Evolutionary conservation across 2,329 filamentous ascomycete species (phyloP), one percentile per base, ranked within the genome.

Genomic region (Cryphonectria nitschkei): DNA sequence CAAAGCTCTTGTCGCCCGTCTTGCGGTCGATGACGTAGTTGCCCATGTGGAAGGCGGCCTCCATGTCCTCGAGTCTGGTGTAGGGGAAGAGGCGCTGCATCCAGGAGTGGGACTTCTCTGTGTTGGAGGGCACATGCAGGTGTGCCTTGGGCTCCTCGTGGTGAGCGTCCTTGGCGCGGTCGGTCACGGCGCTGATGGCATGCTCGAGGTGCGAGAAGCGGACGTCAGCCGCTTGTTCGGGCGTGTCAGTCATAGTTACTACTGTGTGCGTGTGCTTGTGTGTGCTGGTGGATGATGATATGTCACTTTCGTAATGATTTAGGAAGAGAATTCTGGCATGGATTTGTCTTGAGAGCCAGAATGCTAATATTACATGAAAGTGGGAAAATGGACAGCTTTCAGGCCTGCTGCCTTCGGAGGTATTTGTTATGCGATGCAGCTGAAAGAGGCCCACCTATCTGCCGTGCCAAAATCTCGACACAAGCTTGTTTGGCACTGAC

Each of bases 1-100:
- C 82, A 69, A 81, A 83, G 7, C 74, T 74, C 76, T 81, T 82
- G 68, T 77, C 67, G n/a, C 81, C 79, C 0, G 81, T 82, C 62
- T 75, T 64, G 37, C 81, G 78, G 72, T 82, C 80, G 39, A 82
- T 78, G 56, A 83, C 81, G 75, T 82, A 83, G 75, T 83, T 83
- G 52, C 82, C 82, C 73, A 82, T 72, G 68, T 83, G 81, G 74
- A 77, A 82, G 16, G 76, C 73, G 13, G 68, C 74, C 68, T 82
- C 80, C 63, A 81, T 72, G 16, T 77, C 75, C 68, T 81, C 75
- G 41, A 81, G 73, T 26, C 46, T 65, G 13, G 68, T 60, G 68
- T 67, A 68, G 22, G 76, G 75, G 41, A 77, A 69, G 56, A 74
- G 68, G 26, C 69, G 70, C 37, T 64, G 43, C 64, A 76, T 68